These are phyloP conservation scores for Fusarium pilosicola DNA, from an alignment of 2,329 filamentous ascomycete species.

Conservation along the genomic window DNA sequence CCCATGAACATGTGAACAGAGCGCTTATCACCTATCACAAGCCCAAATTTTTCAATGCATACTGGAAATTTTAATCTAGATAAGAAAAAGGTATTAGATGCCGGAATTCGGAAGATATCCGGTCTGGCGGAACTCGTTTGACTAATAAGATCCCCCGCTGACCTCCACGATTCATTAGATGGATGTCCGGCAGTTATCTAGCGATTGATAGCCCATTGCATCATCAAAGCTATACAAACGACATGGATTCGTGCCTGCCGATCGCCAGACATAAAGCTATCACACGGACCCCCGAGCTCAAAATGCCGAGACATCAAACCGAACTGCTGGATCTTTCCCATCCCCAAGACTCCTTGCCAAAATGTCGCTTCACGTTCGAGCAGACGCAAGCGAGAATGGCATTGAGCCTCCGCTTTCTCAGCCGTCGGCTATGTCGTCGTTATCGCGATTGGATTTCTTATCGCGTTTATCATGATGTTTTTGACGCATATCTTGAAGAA, in stretches of 20 bases:
- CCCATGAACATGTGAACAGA: neutral
- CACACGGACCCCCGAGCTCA: neutral
- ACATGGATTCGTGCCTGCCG: neutral
- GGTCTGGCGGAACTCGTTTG: neutral
- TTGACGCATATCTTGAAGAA: conserved; percentile 58
- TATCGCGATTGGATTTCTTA: conserved; percentile 48
- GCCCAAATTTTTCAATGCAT: neutral
- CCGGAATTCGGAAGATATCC: neutral
- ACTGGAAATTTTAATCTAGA: no score
- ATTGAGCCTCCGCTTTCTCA: conserved; percentile 45
- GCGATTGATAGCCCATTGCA: neutral
- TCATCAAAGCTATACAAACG: conserved; percentile 9
- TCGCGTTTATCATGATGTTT: conserved; percentile 56
- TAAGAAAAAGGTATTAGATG: neutral
- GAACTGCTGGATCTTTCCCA: neutral
- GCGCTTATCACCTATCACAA: neutral
- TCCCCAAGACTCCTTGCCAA: neutral
- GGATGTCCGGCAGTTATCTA: neutral
- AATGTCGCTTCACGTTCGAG: conserved; percentile 1
- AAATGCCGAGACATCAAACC: neutral
- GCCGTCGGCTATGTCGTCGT: conserved; percentile 48
- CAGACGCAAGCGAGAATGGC: neutral
- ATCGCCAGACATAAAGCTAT: neutral
- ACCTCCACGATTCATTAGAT: neutral
- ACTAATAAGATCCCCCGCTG: neutral